Percentiles rank a stretch among this genome's conserved stretches.
These are phyloP conservation scores for Leishmania amazonensis DNA, from an alignment of 208 protist genomes.

Conservation along the genomic window DNA sequence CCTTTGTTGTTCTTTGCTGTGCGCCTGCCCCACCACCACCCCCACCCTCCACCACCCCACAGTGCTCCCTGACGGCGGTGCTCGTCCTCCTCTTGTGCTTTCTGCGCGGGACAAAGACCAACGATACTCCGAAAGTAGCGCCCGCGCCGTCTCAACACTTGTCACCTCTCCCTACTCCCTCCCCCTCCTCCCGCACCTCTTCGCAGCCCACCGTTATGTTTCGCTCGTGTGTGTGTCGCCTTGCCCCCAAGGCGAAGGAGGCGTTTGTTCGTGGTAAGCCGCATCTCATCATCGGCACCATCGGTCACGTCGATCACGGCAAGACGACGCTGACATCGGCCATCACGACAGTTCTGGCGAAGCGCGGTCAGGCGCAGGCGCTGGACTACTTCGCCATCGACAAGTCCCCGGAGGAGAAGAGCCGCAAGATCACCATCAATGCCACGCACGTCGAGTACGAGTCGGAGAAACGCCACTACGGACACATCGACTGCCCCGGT, in stretches of 20 bases:
- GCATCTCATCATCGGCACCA: conserved; percentile 99
- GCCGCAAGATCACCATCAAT: conserved; percentile 99
- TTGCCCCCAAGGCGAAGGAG: conserved; percentile 65
- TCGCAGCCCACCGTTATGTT: conserved; percentile 10
- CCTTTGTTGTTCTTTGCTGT: no score
- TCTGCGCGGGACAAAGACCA: background rate
- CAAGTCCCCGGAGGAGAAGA: conserved; percentile 99
- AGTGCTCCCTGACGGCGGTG: background rate
- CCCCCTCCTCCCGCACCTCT: background rate
- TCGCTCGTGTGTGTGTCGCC: conserved; percentile 32
- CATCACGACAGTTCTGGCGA: conserved; percentile 96
- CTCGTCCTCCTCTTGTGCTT: background rate
- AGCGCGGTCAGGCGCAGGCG: conserved; percentile 78
- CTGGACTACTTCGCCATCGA: conserved; percentile 99
- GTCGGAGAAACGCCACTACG: conserved; percentile 98
- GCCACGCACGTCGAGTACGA: conserved; percentile 98
- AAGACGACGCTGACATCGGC: conserved; percentile 99
- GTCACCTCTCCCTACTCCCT: background rate
- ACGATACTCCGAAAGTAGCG: background rate
- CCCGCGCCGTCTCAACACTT: background rate
- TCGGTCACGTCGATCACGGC: conserved; percentile 99
- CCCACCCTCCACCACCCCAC: no score
- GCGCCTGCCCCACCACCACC: no score
- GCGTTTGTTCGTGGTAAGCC: conserved; percentile 95
- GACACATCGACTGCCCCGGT: conserved; percentile 99